A percentile compares a stretch with the other conserved stretches of the same genome.
Evolutionary conservation across 139 green algal genomes (phyloP).

Genomic region (Chlamydomonas asymmetrica): DNA sequence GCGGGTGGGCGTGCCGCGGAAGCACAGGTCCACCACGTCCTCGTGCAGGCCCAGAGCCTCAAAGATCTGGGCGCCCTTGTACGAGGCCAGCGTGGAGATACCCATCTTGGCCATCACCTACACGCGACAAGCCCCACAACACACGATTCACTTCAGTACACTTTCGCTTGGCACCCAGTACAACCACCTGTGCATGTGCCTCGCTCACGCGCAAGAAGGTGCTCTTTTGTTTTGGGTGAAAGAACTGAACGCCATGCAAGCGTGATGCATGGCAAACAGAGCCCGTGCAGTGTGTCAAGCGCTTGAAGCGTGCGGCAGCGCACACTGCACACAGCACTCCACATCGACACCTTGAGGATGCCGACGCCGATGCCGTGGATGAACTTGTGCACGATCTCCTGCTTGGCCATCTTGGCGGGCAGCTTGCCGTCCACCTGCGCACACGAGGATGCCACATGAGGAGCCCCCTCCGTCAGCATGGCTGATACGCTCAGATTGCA

Average conservation of each 20-base stretch:
- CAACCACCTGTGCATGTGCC: too few relatives aligned
- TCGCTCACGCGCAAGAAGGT: too few relatives aligned
- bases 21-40: constrained; percentile 89
- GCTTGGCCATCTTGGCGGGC: constrained; percentile 36
- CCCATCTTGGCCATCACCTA: constrained; percentile 93
- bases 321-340: too few relatives aligned
- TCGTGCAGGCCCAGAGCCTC: constrained; percentile 82
- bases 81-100: constrained; percentile 91
- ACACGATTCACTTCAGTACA: too few relatives aligned
- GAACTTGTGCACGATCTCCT: constrained; percentile 74
- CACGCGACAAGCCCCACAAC: too few relatives aligned
- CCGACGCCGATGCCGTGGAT: constrained; percentile 70
- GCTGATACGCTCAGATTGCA: too few relatives aligned
- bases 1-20: constrained; percentile 82
- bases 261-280: too few relatives aligned
- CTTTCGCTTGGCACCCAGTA: too few relatives aligned
- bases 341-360: constrained; percentile 72
- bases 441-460: not conserved
- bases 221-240: too few relatives aligned
- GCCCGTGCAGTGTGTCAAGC: too few relatives aligned
- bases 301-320: too few relatives aligned
- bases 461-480: not conserved
- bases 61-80: constrained; percentile 99
- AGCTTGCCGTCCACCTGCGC: constrained; percentile 69
- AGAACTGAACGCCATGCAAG: too few relatives aligned